Conservation (phyloP, 1,139 yeast species). For the Protomyces lactucae-debilis region DNA sequence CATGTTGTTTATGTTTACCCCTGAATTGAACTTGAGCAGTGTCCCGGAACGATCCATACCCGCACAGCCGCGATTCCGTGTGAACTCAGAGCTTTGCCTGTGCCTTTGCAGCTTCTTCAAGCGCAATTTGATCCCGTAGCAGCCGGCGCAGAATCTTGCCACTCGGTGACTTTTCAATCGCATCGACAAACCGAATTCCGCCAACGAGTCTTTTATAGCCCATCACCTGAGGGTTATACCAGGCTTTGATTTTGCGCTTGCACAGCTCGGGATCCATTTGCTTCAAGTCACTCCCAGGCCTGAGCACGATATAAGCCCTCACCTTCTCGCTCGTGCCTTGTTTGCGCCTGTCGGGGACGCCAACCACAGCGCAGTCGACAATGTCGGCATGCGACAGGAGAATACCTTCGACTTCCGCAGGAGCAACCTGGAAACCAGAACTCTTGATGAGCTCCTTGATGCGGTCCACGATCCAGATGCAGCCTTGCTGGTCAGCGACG, state of each 20-base stretch:
- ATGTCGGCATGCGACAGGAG: constrained; percentile 47
- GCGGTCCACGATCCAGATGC: constrained; percentile 56
- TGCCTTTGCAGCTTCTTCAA: constrained; percentile 1
- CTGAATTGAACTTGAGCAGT: too few relatives aligned
- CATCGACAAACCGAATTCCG: constrained; percentile 40
- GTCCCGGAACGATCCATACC: too few relatives aligned
- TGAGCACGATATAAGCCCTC: constrained; percentile 40
- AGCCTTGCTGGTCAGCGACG: constrained; percentile 47
- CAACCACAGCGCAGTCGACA: constrained; percentile 41
- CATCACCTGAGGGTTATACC: constrained; percentile 37
- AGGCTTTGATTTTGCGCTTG: constrained; percentile 37
- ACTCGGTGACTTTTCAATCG: constrained; percentile 41
- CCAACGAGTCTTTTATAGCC: constrained; percentile 43
- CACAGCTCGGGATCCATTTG: constrained; percentile 34
- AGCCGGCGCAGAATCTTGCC: constrained; percentile 43
- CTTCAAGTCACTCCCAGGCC: constrained; percentile 29
- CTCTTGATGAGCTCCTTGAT: constrained; percentile 67
- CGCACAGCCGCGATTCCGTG: too few relatives aligned
- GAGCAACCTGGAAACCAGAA: constrained; percentile 69
- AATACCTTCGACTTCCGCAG: constrained; percentile 67
- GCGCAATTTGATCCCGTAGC: constrained; percentile 33
- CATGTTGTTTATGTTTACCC: too few relatives aligned
- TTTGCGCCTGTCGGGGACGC: constrained; percentile 37
- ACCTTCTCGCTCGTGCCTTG: constrained; percentile 39
- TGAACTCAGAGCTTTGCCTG: background rate